A percentile compares a stretch with the other conserved stretches of the same genome.
Conservation (phyloP, 2,329 filamentous ascomycete species). For the Chrysoporthe austroafricana region DNA sequence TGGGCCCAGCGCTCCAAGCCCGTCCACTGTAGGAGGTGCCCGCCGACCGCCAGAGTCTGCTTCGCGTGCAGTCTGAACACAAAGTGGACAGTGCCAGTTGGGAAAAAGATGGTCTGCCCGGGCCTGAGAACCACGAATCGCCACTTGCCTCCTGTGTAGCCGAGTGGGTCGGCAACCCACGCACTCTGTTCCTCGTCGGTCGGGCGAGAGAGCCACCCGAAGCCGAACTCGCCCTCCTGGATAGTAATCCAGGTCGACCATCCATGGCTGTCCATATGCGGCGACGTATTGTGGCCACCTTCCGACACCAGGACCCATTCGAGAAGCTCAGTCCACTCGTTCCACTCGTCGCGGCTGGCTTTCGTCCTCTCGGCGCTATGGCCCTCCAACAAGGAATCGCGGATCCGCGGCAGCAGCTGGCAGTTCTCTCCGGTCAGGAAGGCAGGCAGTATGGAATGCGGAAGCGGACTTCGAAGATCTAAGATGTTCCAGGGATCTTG, state of each 20-base stretch:
- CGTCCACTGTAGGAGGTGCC: slow-evolving; percentile 41
- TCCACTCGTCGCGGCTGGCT: slow-evolving; percentile 37
- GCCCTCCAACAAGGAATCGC: slow-evolving; percentile 44
- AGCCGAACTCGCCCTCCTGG: slow-evolving; percentile 38
- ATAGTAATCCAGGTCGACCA: slow-evolving; percentile 42
- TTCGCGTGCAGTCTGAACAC: slow-evolving; percentile 37
- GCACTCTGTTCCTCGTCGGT: slow-evolving; percentile 32
- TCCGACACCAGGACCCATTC: slow-evolving; percentile 40
- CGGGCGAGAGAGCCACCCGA: slow-evolving; percentile 39
- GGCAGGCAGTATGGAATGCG: slow-evolving; percentile 33
- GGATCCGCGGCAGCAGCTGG: slow-evolving; percentile 36
- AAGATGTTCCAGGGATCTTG: slow-evolving; percentile 38
- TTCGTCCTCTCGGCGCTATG: slow-evolving; percentile 35
- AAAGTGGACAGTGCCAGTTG: slow-evolving; percentile 41
- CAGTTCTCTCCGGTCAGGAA: slow-evolving; percentile 37
- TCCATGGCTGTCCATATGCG: slow-evolving; percentile 41
- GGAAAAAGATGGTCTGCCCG: slow-evolving; percentile 41
- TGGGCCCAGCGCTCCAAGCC: slow-evolving; percentile 38
- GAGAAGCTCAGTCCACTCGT: slow-evolving; percentile 39
- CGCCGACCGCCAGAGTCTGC: slow-evolving; percentile 40
- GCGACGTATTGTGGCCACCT: slow-evolving; percentile 40
- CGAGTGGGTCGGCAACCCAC: slow-evolving; percentile 35
- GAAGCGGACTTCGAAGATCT: slow-evolving; percentile 36
- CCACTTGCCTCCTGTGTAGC: slow-evolving; percentile 37
- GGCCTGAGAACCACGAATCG: slow-evolving; percentile 39